Conservation (phyloP, 2,329 filamentous ascomycete genomes). For the Plectosphaerella sp. region DNA sequence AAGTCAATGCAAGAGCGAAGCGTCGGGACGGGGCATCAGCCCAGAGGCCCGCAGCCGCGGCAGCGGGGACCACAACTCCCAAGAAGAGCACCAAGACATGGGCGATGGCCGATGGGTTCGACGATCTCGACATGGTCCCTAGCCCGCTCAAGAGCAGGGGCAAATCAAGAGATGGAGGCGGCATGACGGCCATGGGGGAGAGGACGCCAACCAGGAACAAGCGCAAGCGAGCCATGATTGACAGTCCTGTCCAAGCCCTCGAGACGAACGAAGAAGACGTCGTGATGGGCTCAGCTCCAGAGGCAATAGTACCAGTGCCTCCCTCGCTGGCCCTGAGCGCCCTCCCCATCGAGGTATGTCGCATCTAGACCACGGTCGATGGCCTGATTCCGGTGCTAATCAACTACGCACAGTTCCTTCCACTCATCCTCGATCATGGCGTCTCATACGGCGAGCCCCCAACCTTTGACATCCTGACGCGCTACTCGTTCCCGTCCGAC, state of each 20-base stretch:
- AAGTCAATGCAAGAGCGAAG: constrained; percentile 46
- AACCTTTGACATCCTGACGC: constrained; percentile 64
- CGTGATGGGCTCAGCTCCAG: constrained; percentile 16
- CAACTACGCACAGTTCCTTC: constrained; percentile 44
- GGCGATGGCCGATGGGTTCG: constrained; percentile 70
- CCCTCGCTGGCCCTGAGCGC: constrained; percentile 5
- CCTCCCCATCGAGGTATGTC: constrained; percentile 40
- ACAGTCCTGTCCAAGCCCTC: constrained; percentile 63
- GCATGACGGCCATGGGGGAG: constrained; percentile 41
- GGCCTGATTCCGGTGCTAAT: constrained; percentile 9
- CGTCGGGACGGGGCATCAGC: constrained; percentile 34
- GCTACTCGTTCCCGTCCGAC: constrained; percentile 62
- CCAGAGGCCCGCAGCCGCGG: constrained; percentile 21
- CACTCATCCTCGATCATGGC: constrained; percentile 60
- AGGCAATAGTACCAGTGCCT: background rate
- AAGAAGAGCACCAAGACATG: constrained; percentile 53
- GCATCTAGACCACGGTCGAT: background rate
- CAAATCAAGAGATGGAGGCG: constrained; percentile 32
- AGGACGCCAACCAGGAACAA: constrained; percentile 65
- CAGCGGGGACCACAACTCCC: constrained; percentile 45
- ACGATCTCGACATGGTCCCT: constrained; percentile 55
- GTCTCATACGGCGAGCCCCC: constrained; percentile 50
- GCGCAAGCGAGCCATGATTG: constrained; percentile 60
- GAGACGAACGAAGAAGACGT: constrained; percentile 45
- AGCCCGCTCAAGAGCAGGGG: constrained; percentile 50